Percentiles rank a stretch among this genome's conserved stretches.
Evolutionary conservation across 768 basidiomycete genomes (phyloP).

Genomic region (Xanthoconium purpureum): DNA sequence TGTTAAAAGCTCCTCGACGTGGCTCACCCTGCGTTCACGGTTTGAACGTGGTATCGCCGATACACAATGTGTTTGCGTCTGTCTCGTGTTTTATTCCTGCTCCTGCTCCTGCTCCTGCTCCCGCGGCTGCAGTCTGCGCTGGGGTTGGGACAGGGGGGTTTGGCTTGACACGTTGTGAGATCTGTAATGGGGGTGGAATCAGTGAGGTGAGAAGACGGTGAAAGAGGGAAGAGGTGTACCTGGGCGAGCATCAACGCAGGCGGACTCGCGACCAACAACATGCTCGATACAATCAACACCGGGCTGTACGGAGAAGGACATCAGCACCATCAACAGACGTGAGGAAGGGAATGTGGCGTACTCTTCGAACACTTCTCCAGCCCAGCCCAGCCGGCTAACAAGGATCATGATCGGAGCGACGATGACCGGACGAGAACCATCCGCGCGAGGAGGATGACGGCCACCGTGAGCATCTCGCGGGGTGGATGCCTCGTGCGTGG

Average conservation of each 20-base stretch:
- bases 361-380: slow-evolving; percentile 63
- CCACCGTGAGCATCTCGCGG: slow-evolving; percentile 80
- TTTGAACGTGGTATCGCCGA: no score
- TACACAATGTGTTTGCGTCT: no score
- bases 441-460: slow-evolving; percentile 76
- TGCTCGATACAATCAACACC: slow-evolving; percentile 81
- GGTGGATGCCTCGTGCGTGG: slow-evolving; percentile 17
- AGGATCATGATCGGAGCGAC: slow-evolving; percentile 74
- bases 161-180: slow-evolving; percentile 16
- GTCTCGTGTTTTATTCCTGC: no score
- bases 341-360: slow-evolving; percentile 37
- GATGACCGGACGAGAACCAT: slow-evolving; percentile 85
- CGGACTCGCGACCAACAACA: slow-evolving; percentile 78
- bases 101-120: no score
- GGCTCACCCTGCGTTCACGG: no score
- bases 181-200: slow-evolving; percentile 4
- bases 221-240: slow-evolving; percentile 23
- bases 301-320: slow-evolving; percentile 47
- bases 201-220: slow-evolving; percentile 19
- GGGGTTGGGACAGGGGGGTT: no score
- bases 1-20: no score
- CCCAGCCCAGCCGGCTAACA: slow-evolving; percentile 49
- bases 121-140: no score
- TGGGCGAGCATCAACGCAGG: slow-evolving; percentile 73
- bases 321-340: no score